Evolutionary conservation across 805 yeast genomes (phyloP), one percentile per base, ranked within the genome.

Genomic region (Cyberlindnera americana): DNA sequence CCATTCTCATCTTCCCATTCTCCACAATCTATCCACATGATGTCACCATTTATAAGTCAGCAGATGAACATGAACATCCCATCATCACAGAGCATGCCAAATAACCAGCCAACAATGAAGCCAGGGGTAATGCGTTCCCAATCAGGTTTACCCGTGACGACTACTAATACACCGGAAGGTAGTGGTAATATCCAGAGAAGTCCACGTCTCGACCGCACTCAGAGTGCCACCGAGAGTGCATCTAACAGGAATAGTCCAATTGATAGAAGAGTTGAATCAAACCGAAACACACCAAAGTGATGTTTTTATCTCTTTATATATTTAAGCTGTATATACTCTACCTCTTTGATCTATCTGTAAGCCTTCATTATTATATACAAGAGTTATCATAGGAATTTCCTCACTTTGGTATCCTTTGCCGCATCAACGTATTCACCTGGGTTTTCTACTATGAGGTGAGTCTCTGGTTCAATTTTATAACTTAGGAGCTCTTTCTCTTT

Each of bases 391-490:
- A 69, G 48, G 41, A 69, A 69, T 43, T 58, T 64, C 10, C 59
- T 47, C 2, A 68, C 57, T 30, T 55, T 55, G 6, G 64, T 64
- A n/a, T 57, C 62, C 36, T 58, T 60, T 3, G 72, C 72, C 6
- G 65, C 63, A 7, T 56, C 61, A 9, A 54, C 57, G 21, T 64
- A 54, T 13, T 65, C 70, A 13, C 73, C 73, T 2, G 72, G 69
- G 3, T 43, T 56, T 25, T 64, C 67, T 14, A 66, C 66, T 12
- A 67, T 59, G 5, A 64, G 43, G 42, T 67, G 71, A 9, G 50
- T 42, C 12, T 60, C 61, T 11, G 67, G 62, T 4, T 58, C 51
- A 3, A 65, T 55, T 30, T 49, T 50, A 36, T 57, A 64, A 12
- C 53, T 52, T 5, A 46, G 17, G 5, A 55, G 39, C 19, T 64